Evolutionary conservation across 192 early-diverging fungal genomes (phyloP), one percentile per base, ranked within the genome.

Genomic region (Entomortierella chlamydospora): DNA sequence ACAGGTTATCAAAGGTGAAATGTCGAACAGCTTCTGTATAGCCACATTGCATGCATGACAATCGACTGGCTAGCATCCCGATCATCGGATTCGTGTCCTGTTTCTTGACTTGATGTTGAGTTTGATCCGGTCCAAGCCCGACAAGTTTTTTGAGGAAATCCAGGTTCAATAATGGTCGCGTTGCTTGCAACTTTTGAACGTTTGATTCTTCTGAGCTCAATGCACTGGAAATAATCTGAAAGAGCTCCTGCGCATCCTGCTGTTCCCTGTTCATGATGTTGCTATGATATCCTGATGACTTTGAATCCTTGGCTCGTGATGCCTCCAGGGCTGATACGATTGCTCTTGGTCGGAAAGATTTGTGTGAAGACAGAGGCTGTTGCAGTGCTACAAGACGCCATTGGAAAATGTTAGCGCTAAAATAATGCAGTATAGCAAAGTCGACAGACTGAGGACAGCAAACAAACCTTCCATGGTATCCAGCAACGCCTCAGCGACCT

Each of bases 181-280:
- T 70, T 41, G 68, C 61, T 33, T 54, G 50, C 11, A 61, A 37
- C 37, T 49, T 70, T 31, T 66, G 61, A 28, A 79, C 41, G 2
- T 33, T 26, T 11, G 49, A 45, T 61, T 88, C 87, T 71, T 97
- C 93, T 17, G 87, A 83, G 20, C 89, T 88, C 11, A 96, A 68
- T 25, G 89, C 87, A 37, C 88, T 88, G 4, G 93, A 93, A 1
- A 97, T 87, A 0, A 94, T 83, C 69, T 95, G 91, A 57, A 95
- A 91, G 12, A 95, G 86, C 76, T 97, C 95, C 78, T 97, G 94
- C 11, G 95, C 95, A 67, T 97, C 95, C 85, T 96, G 90, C 60
- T 93, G 92, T 69, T 91, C 91, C 56, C 87, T 87, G 58, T 90
- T 90, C 55, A 90, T 86, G 34, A 93, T 73, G 23, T 82, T 83